Evolutionary conservation across 352 stramenopile genomes (phyloP), one percentile per base, ranked within the genome.

Genomic region (Pythium phragmitis): DNA sequence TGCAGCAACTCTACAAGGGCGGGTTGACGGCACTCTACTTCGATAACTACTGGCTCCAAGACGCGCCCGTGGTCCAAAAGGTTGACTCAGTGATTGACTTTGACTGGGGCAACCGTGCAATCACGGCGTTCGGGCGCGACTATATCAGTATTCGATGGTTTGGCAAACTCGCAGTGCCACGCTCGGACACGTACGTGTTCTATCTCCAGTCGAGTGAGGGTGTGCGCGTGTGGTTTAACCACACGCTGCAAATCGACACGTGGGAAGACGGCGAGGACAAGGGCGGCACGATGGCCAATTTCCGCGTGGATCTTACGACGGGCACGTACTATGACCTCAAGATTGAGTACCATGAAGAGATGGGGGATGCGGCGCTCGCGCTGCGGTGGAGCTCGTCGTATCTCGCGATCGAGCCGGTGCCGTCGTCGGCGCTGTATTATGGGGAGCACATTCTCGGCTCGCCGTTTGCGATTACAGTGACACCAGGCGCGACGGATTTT

Each of bases 11-110:
- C 11, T 58, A 88, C n/a, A 79, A 72, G 19, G 96, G 96, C 16
- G 96, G 97, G 16, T 70, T 99, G 8, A 68, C 76, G 9, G 94
- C 82, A 0, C 74, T 92, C 4, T 99, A 99, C 70, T 99, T 94
- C 63, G 96, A 99, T 63, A 99, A 99, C 64, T 97, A 93, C 67
- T 99, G 96, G 95, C 72, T 99, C 16, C 82, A 98, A 60, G 96
- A 96, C 46, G 75, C 81, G 6, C 91, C 96, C 9, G 87, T 91
- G n/a, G 78, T 98, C 23, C 71, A 85, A 16, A 72, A 88, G 43
- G 76, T 98, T 3, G 96, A 99, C 60, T 51, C 85, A 13, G 76
- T 76, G 30, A 72, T 98, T 28, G 67, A 87, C 16, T 97, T 98
- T 57, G 75, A 96, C 68, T 98, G 89, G 88, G 95, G 94, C 12